A percentile compares a stretch with the other conserved stretches of the same genome.
Evolutionary conservation across 2,329 filamentous ascomycete genomes (phyloP).

Genomic region (Cryphonectria carpinicola): DNA sequence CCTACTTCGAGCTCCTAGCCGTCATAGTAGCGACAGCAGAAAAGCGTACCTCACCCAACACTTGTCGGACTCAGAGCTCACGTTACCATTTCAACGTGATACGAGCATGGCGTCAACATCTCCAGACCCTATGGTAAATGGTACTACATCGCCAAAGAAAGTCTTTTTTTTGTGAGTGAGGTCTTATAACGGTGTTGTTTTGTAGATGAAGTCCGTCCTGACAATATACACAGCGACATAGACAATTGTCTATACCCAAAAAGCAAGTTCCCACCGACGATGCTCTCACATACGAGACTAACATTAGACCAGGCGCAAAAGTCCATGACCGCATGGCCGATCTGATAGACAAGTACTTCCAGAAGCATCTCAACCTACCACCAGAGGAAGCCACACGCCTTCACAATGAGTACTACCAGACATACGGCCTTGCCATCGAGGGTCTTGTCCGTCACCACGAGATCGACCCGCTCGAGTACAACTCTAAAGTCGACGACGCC

Average conservation of each 20-base stretch:
- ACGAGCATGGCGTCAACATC: constrained; percentile 19
- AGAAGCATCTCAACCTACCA: constrained; percentile 72
- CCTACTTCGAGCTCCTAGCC: neutral
- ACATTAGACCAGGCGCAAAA: constrained; percentile 60
- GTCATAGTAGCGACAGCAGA: neutral
- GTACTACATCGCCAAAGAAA: constrained; percentile 32
- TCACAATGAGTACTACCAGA: constrained; percentile 90
- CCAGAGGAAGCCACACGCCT: constrained; percentile 81
- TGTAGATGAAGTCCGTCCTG: constrained; percentile 27
- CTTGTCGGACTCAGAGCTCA: neutral
- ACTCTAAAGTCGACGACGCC: constrained; percentile 91
- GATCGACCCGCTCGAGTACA: constrained; percentile 94
- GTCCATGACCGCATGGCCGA: constrained; percentile 89
- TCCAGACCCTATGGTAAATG: constrained; percentile 11
- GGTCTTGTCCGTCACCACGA: constrained; percentile 92
- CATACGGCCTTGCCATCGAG: constrained; percentile 96
- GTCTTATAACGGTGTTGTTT: neutral
- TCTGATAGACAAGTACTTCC: constrained; percentile 71
- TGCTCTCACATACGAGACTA: constrained; percentile 25
- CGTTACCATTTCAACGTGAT: neutral
- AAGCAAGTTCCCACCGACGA: constrained; percentile 55
- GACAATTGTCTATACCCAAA: constrained; percentile 97
- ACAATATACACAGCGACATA: constrained; percentile 79
- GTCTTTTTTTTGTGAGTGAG: constrained; percentile 51
- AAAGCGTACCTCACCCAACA: neutral